These are phyloP conservation scores for Oxalis stricta DNA, from an alignment of 441 rosid species.

Conservation along the genomic window DNA sequence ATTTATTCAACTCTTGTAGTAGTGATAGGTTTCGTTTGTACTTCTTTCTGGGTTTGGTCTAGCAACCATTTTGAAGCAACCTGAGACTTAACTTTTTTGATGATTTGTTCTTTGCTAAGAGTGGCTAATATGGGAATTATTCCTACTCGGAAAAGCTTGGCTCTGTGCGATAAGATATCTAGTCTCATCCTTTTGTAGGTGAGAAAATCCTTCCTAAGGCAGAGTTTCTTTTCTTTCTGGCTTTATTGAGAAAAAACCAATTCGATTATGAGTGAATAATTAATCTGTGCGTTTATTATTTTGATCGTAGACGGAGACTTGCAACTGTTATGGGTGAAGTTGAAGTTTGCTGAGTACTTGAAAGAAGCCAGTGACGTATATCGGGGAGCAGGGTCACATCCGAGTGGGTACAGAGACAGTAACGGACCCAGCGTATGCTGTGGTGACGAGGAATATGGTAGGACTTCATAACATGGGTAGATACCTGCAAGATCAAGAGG, in stretches of 20 bases:
- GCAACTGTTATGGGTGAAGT: constrained; percentile 43
- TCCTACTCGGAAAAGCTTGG: constrained; percentile 80
- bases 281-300: background rate
- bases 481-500: constrained; percentile 80
- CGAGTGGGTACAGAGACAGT: constrained; percentile 89
- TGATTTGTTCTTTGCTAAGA: constrained; percentile 6
- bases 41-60: background rate
- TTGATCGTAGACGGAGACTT: constrained; percentile 59
- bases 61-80: background rate
- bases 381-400: constrained; percentile 86
- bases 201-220: constrained; percentile 2
- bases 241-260: no score
- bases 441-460: constrained; percentile 88
- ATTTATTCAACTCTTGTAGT: background rate
- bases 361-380: constrained; percentile 85
- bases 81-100: constrained; percentile 3
- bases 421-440: constrained; percentile 78
- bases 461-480: constrained; percentile 93
- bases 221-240: background rate
- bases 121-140: constrained; percentile 92
- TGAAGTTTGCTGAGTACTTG: constrained; percentile 77
- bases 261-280: no score
- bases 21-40: background rate
- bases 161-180: constrained; percentile 61
- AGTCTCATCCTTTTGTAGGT: constrained; percentile 84